A percentile compares a stretch with the other conserved stretches of the same genome.
Evolutionary conservation across 306 rosid genomes (phyloP).

Genomic region (Betula pendula): DNA sequence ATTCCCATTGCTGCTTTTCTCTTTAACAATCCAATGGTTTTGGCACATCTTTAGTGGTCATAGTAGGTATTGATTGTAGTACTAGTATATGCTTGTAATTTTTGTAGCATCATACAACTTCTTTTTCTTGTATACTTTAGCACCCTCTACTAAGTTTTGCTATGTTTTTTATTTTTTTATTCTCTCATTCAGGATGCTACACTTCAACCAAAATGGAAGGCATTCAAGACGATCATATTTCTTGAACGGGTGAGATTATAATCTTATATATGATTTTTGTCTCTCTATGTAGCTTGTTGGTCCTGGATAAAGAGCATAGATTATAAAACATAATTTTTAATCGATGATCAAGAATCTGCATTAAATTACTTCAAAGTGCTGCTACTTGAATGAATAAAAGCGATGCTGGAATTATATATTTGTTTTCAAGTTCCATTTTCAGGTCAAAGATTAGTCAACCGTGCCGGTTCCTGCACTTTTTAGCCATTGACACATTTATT

Average conservation of each 20-base stretch:
- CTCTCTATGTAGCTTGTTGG: conserved; percentile 22
- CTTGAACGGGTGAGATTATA: conserved; percentile 71
- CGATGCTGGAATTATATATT: neutral
- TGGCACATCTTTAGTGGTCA: neutral
- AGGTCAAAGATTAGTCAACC: neutral
- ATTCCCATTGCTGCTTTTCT: conserved; percentile 4
- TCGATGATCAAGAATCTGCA: neutral
- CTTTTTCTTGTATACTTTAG: neutral
- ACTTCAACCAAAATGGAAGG: conserved; percentile 86
- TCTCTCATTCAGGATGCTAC: conserved; percentile 64
- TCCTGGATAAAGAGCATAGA: neutral
- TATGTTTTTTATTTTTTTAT: neutral
- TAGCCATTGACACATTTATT: neutral
- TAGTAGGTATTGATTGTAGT: neutral
- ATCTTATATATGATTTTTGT: neutral
- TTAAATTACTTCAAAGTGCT: neutral
- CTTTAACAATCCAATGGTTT: conserved; percentile 16
- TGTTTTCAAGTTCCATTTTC: neutral
- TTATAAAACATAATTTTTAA: neutral
- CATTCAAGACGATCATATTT: conserved; percentile 77
- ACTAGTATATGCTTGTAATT: conserved; percentile 2
- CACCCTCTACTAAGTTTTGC: neutral
- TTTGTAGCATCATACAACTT: neutral
- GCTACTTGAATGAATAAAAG: neutral
- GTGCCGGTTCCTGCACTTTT: neutral